Evolutionary conservation across 345 rosid species (phyloP), one percentile per base, ranked within the genome.

Genomic region (Eutrema japonicum): DNA sequence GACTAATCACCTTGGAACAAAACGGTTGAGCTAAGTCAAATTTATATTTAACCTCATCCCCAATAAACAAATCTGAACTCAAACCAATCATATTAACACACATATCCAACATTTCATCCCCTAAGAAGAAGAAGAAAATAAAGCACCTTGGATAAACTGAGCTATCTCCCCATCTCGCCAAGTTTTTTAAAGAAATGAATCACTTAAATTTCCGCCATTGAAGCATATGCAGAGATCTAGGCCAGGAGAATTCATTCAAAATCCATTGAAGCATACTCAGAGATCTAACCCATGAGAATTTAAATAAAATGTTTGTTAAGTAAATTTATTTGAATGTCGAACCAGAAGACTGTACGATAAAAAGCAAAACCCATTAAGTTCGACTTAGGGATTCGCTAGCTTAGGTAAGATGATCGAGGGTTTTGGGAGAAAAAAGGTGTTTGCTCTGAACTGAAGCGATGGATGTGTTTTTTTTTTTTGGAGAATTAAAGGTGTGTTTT

Each of bases 81-180:
- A n/a, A 42, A 29, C n/a, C 18, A 67, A 47, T 12, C 50, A 16
- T 30, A 32, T 5, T 45, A 35, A 40, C 42, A 38, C 6, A 33
- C 32, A 29, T 16, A 61, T n/a, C 6, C 14, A 50, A 30, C n/a
- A 4, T 16, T 10, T 9, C 43, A 26, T 22, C 26, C 26, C 26
- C 26, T 22, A 22, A 22, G 1, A 22, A 1, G 2, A 22, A 22
- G 26, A 22, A 22, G 26, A 22, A 22, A 22, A 2, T 0, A 22
- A 22, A 61, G 35, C n/a, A 90, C 98, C 98, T 83, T 75, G 81
- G 64, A 94, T 82, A 91, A 85, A 84, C 78, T 80, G 83, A 70
- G 90, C 81, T 42, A 22, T 95, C 95, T 53, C 88, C 96, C 98
- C 98, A 94, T 74, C 85, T 86, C 22, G 88, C 86, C 68, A 94